Evolutionary conservation across 352 stramenopile species (phyloP).

Genomic region (Phytophthora sansomeana): DNA sequence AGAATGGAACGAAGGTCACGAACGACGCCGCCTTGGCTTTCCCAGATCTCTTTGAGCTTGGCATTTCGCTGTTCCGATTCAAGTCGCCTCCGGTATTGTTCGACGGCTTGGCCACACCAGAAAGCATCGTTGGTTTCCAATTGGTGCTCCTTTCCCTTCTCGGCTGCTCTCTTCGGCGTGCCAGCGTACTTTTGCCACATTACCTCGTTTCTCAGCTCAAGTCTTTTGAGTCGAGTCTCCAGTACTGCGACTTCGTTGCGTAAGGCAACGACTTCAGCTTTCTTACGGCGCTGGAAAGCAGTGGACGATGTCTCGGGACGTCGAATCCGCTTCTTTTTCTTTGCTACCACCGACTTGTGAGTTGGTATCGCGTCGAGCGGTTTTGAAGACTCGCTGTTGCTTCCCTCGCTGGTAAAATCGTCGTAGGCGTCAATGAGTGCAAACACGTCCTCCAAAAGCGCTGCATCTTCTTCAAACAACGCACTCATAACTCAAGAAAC

Average conservation of each 20-base stretch:
- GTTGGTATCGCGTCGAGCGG: background rate
- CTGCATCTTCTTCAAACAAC: slow-evolving; percentile 3
- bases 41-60: slow-evolving; percentile 26
- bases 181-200: background rate
- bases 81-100: slow-evolving; percentile 27
- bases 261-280: slow-evolving; percentile 13
- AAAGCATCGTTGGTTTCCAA: background rate
- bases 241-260: slow-evolving; percentile 14
- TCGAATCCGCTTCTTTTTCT: slow-evolving; percentile 27
- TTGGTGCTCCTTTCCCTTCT: background rate
- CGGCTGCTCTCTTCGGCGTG: background rate
- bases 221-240: slow-evolving; percentile 1
- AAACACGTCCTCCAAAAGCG: slow-evolving; percentile 14
- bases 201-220: slow-evolving; percentile 1
- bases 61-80: slow-evolving; percentile 26
- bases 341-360: background rate
- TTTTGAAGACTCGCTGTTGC: background rate
- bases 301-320: slow-evolving; percentile 28
- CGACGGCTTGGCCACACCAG: slow-evolving; percentile 13
- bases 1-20: slow-evolving; percentile 11
- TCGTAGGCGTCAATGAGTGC: slow-evolving; percentile 12
- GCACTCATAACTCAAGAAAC: background rate
- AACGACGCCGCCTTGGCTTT: slow-evolving; percentile 17
- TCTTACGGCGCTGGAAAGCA: slow-evolving; percentile 26
- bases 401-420: slow-evolving; percentile 7